phyloP scores from a whole-genome alignment of 768 basidiomycete species.

The Boletus subparvulus region DNA sequence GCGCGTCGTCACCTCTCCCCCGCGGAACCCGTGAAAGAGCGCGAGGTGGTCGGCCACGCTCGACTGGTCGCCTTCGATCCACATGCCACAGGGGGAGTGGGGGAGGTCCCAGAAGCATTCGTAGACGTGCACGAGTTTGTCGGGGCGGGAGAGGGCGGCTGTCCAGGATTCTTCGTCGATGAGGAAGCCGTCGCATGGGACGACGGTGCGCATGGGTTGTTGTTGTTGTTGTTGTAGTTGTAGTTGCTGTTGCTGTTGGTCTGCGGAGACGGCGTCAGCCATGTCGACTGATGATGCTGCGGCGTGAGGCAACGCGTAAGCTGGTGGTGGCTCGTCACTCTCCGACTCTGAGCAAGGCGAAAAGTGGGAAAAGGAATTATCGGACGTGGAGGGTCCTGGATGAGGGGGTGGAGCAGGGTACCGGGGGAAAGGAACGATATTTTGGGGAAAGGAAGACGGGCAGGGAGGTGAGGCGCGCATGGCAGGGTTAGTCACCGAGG shows the following conservation, averaged over 20 bases:
- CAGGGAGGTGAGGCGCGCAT: slow-evolving; percentile 23
- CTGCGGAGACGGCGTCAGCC: slow-evolving; percentile 6
- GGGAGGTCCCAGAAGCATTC: slow-evolving; percentile 30
- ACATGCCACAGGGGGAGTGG: slow-evolving; percentile 31
- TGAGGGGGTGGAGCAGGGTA: slow-evolving; percentile 10
- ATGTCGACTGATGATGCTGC: slow-evolving; percentile 22
- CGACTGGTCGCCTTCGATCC: slow-evolving; percentile 36
- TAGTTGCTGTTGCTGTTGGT: slow-evolving; percentile 1
- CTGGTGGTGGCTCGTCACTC: slow-evolving; percentile 17
- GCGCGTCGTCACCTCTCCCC: slow-evolving; percentile 31
- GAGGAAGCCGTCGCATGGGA: slow-evolving; percentile 27
- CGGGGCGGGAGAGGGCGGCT: slow-evolving; percentile 20
- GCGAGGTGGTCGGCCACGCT: slow-evolving; percentile 34
- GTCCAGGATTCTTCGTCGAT: slow-evolving; percentile 32
- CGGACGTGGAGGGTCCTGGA: slow-evolving; percentile 3
- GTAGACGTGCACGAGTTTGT: slow-evolving; percentile 29
- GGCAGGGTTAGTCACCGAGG: slow-evolving; percentile 30
- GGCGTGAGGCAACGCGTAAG: slow-evolving; percentile 17
- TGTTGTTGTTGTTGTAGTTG: background rate
- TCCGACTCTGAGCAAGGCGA: slow-evolving; percentile 26
- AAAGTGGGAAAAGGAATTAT: slow-evolving; percentile 12
- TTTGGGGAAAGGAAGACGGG: slow-evolving; percentile 11
- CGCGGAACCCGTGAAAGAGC: slow-evolving; percentile 31
- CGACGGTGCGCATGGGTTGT: slow-evolving; percentile 13
- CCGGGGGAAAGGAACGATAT: slow-evolving; percentile 16